Evolutionary conservation across 2,329 filamentous ascomycete species (phyloP).

Genomic region (Fusarium verticillioides): DNA sequence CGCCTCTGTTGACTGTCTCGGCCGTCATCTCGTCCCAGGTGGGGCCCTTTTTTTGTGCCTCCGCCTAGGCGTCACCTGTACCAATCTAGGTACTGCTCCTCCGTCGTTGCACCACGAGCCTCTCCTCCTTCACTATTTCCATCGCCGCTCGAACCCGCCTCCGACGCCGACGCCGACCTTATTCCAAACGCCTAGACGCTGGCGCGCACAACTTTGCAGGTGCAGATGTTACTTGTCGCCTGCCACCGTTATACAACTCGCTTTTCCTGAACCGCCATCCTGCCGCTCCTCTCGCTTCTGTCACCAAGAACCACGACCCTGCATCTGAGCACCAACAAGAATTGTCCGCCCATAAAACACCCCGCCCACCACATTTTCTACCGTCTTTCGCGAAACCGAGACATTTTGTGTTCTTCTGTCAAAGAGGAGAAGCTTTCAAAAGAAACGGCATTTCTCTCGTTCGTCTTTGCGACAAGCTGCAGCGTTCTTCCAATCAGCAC

Average conservation of each 20-base stretch:
- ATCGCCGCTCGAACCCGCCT: conserved; percentile 40
- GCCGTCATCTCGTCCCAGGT: conserved; percentile 49
- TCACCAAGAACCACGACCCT: conserved; percentile 33
- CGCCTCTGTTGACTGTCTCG: conserved; percentile 45
- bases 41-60: conserved; percentile 47
- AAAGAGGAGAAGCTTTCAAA: conserved; percentile 14
- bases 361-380: conserved; percentile 42
- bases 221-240: conserved; percentile 46
- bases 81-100: conserved; percentile 47
- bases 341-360: conserved; percentile 44
- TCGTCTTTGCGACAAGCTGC: conserved; percentile 24
- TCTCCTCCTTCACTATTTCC: conserved; percentile 45
- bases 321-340: conserved; percentile 44
- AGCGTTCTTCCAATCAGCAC: conserved; percentile 36
- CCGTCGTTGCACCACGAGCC: conserved; percentile 47
- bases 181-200: conserved; percentile 44
- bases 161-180: conserved; percentile 35
- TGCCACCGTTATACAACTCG: conserved; percentile 44
- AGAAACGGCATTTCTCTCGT: conserved; percentile 11
- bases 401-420: conserved; percentile 25
- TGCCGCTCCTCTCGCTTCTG: conserved; percentile 33
- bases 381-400: conserved; percentile 32
- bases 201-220: conserved; percentile 43
- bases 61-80: conserved; percentile 47
- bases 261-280: conserved; percentile 41